Evolutionary conservation across 345 rosid genomes (phyloP).

Genomic region (Ailanthus altissimus): DNA sequence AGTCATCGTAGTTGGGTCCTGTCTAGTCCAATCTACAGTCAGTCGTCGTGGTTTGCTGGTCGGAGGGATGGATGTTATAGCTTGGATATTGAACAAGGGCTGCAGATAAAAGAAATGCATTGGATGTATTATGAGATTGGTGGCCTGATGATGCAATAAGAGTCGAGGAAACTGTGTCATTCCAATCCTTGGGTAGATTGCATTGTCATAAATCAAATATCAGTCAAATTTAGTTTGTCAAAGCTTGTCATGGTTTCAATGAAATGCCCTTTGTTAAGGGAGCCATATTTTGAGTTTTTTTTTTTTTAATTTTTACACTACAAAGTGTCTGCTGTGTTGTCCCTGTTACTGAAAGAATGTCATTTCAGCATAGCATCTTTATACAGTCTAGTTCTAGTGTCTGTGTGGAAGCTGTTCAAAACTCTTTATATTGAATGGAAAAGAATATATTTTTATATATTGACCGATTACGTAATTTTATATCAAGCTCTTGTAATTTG

Average conservation of each 20-base stretch:
- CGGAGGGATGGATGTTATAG: constrained; percentile 23
- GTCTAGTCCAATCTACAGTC: constrained; percentile 29
- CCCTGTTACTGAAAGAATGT: not conserved
- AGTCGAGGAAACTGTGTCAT: constrained; percentile 18
- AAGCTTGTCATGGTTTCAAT: constrained; percentile 9
- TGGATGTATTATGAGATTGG: constrained; percentile 21
- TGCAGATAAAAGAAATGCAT: constrained; percentile 6
- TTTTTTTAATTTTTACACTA: constrained; percentile 5
- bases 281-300: constrained; percentile 4
- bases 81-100: constrained; percentile 8
- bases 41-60: constrained; percentile 20
- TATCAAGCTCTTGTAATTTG: not conserved
- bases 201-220: constrained; percentile 20
- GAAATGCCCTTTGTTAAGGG: constrained; percentile 22
- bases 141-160: constrained; percentile 25
- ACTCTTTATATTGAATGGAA: constrained; percentile 1
- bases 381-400: not conserved
- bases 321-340: not conserved
- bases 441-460: not conserved
- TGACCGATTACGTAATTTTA: not conserved
- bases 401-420: constrained; percentile 13
- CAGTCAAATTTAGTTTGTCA: constrained; percentile 18
- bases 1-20: constrained; percentile 33
- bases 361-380: not conserved
- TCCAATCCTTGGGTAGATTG: not conserved